Evolutionary conservation across 345 rosid genomes (phyloP).

Genomic region (Eucalyptus erythrocorys): DNA sequence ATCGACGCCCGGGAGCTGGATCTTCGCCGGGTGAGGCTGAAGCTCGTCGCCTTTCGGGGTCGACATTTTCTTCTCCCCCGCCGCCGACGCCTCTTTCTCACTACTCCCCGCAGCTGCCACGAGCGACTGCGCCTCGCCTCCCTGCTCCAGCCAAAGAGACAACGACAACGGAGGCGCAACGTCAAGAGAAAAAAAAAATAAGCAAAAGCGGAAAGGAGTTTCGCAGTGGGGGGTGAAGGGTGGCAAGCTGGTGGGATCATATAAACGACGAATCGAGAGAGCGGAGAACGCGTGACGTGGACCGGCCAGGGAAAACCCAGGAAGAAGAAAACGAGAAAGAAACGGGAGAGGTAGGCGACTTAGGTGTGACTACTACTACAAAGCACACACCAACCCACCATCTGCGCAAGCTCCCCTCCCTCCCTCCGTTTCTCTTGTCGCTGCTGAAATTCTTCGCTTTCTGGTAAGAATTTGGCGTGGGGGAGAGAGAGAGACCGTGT

Average conservation of each 20-base stretch:
- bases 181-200: not conserved
- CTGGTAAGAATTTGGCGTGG: not conserved
- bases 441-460: not conserved
- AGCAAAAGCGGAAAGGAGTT: not conserved
- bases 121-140: not conserved
- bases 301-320: not conserved
- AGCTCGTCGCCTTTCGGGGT: slow-evolving; percentile 45
- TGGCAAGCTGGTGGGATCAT: not conserved
- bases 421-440: not conserved
- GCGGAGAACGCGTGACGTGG: not conserved
- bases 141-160: not conserved
- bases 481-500: not conserved
- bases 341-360: not conserved
- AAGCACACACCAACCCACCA: not conserved
- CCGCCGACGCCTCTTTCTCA: not conserved
- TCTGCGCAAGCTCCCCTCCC: not conserved
- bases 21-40: slow-evolving; percentile 66
- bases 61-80: not conserved
- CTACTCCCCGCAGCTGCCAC: not conserved
- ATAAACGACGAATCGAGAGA: not conserved
- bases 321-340: not conserved
- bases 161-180: not conserved
- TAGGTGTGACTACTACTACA: not conserved
- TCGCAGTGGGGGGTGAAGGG: not conserved
- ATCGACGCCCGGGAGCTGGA: slow-evolving; percentile 84